phyloP scores from a whole-genome alignment of 768 basidiomycete genomes.

The Phylloporus arenicola region DNA sequence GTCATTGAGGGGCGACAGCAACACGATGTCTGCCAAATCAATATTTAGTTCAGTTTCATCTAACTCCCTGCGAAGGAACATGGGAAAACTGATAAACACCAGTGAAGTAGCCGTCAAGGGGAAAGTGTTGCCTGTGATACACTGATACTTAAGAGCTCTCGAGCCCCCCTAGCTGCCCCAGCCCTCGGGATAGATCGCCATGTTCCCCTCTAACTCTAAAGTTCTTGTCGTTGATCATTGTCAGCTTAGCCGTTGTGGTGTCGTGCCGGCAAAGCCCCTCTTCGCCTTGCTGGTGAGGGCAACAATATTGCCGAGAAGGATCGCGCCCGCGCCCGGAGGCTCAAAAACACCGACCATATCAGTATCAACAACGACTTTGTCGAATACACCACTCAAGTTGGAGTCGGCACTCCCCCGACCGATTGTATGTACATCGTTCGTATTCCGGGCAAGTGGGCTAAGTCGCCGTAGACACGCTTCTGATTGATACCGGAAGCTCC shows the following conservation, averaged over 20 bases:
- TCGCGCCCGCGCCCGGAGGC: not conserved
- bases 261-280: too few relatives aligned
- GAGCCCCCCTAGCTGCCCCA: too few relatives aligned
- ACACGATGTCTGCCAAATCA: constrained; percentile 29
- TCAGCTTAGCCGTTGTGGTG: not conserved
- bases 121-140: too few relatives aligned
- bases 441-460: too few relatives aligned
- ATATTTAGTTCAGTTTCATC: not conserved
- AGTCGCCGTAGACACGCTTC: too few relatives aligned
- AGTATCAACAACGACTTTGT: constrained; percentile 11
- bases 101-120: constrained; percentile 39
- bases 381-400: too few relatives aligned
- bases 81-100: constrained; percentile 25
- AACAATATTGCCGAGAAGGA: constrained; percentile 1
- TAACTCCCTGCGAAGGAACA: not conserved
- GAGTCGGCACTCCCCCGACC: too few relatives aligned
- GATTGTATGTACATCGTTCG: too few relatives aligned
- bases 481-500: constrained; percentile 24
- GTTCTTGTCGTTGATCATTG: not conserved
- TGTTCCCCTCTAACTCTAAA: constrained; percentile 1
- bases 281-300: not conserved
- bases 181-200: not conserved
- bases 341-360: not conserved
- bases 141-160: not conserved
- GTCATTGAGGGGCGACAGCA: constrained; percentile 35